Conservation (phyloP, 345 rosid species). For the Citrus maxima region DNA sequence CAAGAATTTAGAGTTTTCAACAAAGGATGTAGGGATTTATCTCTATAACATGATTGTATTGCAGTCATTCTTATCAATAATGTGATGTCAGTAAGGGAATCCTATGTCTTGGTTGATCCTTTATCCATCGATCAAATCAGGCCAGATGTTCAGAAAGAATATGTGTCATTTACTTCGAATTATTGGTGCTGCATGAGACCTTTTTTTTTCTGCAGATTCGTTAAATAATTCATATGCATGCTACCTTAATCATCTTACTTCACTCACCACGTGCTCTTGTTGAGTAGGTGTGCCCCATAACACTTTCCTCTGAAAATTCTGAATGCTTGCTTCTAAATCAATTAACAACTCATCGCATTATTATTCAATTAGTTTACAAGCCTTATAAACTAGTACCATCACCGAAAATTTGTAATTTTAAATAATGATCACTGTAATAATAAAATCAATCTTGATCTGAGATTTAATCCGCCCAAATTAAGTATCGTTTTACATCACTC, state of each 20-base stretch:
- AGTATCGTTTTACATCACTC: too few relatives aligned
- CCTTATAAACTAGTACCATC: too few relatives aligned
- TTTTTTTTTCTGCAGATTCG: neutral
- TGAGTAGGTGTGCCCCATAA: neutral
- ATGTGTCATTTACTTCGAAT: slow-evolving; percentile 1
- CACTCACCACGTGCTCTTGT: slow-evolving; percentile 5
- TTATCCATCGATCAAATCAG: neutral
- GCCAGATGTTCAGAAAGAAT: neutral
- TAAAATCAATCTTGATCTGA: neutral
- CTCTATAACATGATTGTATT: too few relatives aligned
- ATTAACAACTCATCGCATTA: neutral
- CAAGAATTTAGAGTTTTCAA: too few relatives aligned
- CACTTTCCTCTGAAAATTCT: neutral
- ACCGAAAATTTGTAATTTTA: neutral
- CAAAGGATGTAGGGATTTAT: too few relatives aligned
- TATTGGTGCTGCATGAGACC: neutral
- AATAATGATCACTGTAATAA: neutral
- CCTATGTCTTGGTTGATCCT: neutral
- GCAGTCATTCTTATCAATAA: too few relatives aligned
- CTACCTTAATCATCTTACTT: slow-evolving; percentile 2
- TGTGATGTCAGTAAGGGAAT: neutral
- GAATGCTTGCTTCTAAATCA: neutral
- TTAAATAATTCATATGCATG: neutral
- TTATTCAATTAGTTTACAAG: too few relatives aligned
- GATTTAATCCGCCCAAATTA: neutral